These are phyloP conservation scores for Pyricularia grisea DNA, from an alignment of 2,329 filamentous ascomycete species.

Conservation along the genomic window DNA sequence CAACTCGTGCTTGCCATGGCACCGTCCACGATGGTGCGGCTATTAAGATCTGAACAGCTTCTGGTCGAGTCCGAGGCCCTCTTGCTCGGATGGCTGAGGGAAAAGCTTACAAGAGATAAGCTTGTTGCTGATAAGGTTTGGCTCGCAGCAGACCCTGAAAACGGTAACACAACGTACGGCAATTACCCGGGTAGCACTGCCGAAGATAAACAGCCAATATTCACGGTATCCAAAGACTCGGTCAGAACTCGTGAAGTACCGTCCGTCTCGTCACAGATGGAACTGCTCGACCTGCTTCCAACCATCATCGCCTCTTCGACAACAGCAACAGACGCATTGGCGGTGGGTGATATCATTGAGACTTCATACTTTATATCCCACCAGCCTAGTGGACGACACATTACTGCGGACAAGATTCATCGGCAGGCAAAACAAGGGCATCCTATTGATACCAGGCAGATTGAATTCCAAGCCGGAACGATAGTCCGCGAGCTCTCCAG, in stretches of 20 bases:
- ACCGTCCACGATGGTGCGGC: constrained; percentile 29
- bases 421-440: constrained; percentile 13
- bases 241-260: neutral
- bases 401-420: constrained; percentile 22
- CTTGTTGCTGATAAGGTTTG: neutral
- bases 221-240: neutral
- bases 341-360: neutral
- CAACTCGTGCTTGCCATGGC: constrained; percentile 31
- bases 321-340: constrained; percentile 3
- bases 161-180: neutral
- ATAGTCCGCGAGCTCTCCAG: constrained; percentile 33
- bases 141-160: neutral
- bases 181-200: neutral
- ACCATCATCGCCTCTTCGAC: constrained; percentile 25
- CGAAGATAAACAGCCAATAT: neutral
- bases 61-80: constrained; percentile 34
- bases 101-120: neutral
- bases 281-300: constrained; percentile 27
- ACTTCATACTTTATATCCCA: constrained; percentile 33
- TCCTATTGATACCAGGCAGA: constrained; percentile 20
- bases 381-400: constrained; percentile 24
- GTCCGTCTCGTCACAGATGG: constrained; percentile 3
- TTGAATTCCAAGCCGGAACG: constrained; percentile 38
- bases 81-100: constrained; percentile 34
- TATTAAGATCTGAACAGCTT: constrained; percentile 36